Evolutionary conservation across 2,329 filamentous ascomycete genomes (phyloP), one percentile per base, ranked within the genome.

Genomic region (Aspergillus bombycis): DNA sequence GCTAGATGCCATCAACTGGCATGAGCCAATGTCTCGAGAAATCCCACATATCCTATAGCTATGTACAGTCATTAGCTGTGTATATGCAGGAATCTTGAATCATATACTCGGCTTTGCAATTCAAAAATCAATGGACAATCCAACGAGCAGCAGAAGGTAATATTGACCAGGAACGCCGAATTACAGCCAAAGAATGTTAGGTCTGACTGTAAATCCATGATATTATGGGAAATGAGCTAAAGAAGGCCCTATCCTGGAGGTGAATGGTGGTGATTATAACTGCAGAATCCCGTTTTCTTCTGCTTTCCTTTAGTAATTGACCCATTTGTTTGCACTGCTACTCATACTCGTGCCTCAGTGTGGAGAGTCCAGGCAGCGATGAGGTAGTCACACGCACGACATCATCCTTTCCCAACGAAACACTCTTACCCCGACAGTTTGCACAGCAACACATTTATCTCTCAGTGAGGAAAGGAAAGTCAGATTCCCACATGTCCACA

Each of bases 201-300:
- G n/a, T 2, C 16, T 36, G 11, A n/a, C 14, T 16, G 11, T 9
- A 4, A n/a, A 14, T 38, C 7, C 8, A 16, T 28, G 32, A 9
- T 12, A 19, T 16, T 7, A 36, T 5, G 30, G 23, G 19, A 19
- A 32, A 52, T 16, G 21, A n/a, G 36, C 30, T n/a, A 28, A 55
- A 38, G 48, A 30, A 10, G n/a, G 12, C 26, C n/a, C 58, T 46
- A 16, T 19, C 11, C 41, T 32, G n/a, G 12, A 23, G 61, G 66
- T 64, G 65, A 67, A 62, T 59, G 43, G 36, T 30, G 46, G 48
- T 36, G 36, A 48, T 23, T 64, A 60, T 38, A 53, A 63, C 54
- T 19, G 28, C 43, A 56, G 32, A 36, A 55, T 61, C 34, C 38
- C 55, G 58, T 45, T 41, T 52, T 30, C 63, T 61, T 50, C 53